phyloP scores from a whole-genome alignment of 352 stramenopile species.

The Globisporangium radiosum region DNA sequence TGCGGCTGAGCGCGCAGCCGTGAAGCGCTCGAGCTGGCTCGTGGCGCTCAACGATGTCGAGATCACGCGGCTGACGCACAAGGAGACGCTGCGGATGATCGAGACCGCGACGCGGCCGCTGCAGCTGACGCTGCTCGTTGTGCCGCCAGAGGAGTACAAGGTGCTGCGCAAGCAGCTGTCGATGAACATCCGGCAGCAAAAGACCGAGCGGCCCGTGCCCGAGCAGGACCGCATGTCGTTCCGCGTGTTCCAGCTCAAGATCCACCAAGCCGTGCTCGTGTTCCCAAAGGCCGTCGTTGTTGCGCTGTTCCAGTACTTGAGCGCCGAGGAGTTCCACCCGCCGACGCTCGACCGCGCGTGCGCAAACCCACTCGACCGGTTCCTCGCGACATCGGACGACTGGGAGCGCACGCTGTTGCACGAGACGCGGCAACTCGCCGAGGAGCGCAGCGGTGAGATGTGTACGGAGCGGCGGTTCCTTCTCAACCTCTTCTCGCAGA shows the following conservation, averaged over 20 bases:
- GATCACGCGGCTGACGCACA: conserved; percentile 80
- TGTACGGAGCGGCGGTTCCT: conserved; percentile 72
- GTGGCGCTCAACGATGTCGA: conserved; percentile 68
- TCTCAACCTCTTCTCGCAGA: conserved; percentile 78
- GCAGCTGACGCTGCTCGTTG: conserved; percentile 61
- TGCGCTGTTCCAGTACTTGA: conserved; percentile 75
- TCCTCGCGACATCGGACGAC: conserved; percentile 39
- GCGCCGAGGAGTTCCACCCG: conserved; percentile 53
- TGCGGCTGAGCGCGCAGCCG: conserved; percentile 59
- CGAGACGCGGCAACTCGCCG: conserved; percentile 51
- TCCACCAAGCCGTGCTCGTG: conserved; percentile 68
- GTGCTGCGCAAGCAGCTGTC: conserved; percentile 64
- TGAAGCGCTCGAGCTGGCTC: conserved; percentile 83
- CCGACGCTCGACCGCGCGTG: conserved; percentile 42
- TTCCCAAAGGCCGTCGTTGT: conserved; percentile 62
- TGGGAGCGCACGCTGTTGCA: conserved; percentile 49
- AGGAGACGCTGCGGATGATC: conserved; percentile 81
- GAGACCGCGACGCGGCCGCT: conserved; percentile 66
- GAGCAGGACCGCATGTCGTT: conserved; percentile 85
- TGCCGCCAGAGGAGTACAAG: conserved; percentile 72
- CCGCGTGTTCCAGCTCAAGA: conserved; percentile 80
- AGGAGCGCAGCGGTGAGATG: conserved; percentile 64
- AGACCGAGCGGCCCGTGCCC: conserved; percentile 73
- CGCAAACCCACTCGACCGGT: conserved; percentile 43
- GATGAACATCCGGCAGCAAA: conserved; percentile 82